A percentile compares a stretch with the other conserved stretches of the same genome.
Evolutionary conservation across 2,329 filamentous ascomycete species (phyloP).

Genomic region (Zymoseptoria crescenta): DNA sequence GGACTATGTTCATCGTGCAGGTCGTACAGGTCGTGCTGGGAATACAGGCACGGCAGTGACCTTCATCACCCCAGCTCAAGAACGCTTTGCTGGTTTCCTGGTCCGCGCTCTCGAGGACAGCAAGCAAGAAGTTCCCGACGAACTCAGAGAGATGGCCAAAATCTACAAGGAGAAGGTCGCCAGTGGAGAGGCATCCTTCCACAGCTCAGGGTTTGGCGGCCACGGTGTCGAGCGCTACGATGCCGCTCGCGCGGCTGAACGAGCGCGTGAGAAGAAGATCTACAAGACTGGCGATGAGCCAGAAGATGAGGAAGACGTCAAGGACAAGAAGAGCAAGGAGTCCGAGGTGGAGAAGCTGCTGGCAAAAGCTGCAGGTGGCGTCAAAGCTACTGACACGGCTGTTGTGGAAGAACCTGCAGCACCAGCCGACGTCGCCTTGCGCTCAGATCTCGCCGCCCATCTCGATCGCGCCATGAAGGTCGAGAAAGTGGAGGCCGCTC

Average conservation of each 20-base stretch:
- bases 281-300: constrained; percentile 81
- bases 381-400: constrained; percentile 20
- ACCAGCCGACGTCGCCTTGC: constrained; percentile 9
- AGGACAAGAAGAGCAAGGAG: constrained; percentile 36
- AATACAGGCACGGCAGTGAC: constrained; percentile 93
- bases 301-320: constrained; percentile 71
- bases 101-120: constrained; percentile 89
- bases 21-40: constrained; percentile 86
- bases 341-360: constrained; percentile 46
- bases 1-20: constrained; percentile 91
- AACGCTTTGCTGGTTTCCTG: constrained; percentile 81
- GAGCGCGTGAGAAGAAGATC: constrained; percentile 76
- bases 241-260: constrained; percentile 79
- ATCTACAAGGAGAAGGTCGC: constrained; percentile 86
- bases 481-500: constrained; percentile 49
- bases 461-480: constrained; percentile 65
- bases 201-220: constrained; percentile 79
- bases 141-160: constrained; percentile 52
- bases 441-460: constrained; percentile 32
- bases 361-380: constrained; percentile 53
- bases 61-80: constrained; percentile 84
- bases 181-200: constrained; percentile 79
- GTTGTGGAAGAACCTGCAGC: constrained; percentile 10
- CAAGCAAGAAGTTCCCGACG: constrained; percentile 71
- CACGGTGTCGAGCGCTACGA: constrained; percentile 90